Evolutionary conservation across 441 rosid species (phyloP).

Genomic region (Gossypium laxum): DNA sequence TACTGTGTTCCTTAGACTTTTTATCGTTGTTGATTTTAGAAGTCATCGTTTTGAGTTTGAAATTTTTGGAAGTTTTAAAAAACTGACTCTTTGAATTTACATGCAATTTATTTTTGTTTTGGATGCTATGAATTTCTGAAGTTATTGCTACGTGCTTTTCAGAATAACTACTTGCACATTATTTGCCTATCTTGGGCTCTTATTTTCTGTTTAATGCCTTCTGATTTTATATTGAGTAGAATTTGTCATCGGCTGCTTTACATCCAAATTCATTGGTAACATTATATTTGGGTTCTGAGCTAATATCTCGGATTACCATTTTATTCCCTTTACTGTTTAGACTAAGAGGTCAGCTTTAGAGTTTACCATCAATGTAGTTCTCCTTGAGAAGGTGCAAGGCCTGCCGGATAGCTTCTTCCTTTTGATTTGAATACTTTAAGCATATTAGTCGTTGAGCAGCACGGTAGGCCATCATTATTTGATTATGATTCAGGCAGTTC

Average conservation of each 20-base stretch:
- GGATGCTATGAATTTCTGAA: not conserved
- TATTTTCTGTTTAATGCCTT: not conserved
- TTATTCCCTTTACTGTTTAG: not conserved
- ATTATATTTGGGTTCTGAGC: not conserved
- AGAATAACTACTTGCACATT: not conserved
- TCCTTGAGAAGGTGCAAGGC: slow-evolving; percentile 62
- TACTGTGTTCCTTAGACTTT: slow-evolving; percentile 11
- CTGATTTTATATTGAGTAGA: not conserved
- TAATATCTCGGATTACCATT: not conserved
- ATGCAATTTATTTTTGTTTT: slow-evolving; percentile 6
- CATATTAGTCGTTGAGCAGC: slow-evolving; percentile 62
- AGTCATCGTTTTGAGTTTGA: slow-evolving; percentile 12
- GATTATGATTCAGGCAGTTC: slow-evolving; percentile 40
- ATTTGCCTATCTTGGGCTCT: not conserved
- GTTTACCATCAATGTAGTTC: slow-evolving; percentile 32
- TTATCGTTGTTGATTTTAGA: slow-evolving; percentile 11
- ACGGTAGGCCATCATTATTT: slow-evolving; percentile 37
- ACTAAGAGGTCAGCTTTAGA: slow-evolving; percentile 15
- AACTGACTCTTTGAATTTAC: not conserved
- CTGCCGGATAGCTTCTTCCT: slow-evolving; percentile 55
- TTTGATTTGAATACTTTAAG: slow-evolving; percentile 60
- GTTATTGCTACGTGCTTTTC: not conserved
- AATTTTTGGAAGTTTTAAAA: slow-evolving; percentile 16
- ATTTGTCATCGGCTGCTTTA: not conserved
- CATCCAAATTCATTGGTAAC: not conserved